Evolutionary conservation across 108 stramenopile species (phyloP), one percentile per base, ranked within the genome.

Genomic region (Nitzschia sp.): DNA sequence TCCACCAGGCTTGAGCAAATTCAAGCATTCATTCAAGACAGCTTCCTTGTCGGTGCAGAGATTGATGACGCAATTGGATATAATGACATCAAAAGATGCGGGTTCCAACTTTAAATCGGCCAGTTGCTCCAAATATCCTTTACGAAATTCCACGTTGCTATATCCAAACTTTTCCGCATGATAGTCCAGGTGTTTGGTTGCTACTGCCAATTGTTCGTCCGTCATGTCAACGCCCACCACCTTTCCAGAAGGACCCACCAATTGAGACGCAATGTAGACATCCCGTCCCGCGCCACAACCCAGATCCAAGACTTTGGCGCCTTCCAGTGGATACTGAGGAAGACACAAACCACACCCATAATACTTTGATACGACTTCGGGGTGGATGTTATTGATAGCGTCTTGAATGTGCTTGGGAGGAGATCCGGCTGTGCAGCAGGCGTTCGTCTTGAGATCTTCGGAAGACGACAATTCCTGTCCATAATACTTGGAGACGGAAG

Each of bases 181-280:
- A 66, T 85, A 96, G 3, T 78, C 69, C 59, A 89, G 66, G 46
- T 89, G 85, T 25, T 85, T 85, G 30, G 56, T 82, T 17, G 98
- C 98, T 15, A 94, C 92, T 11, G 91, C 83, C 51, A 98, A 78
- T 77, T 97, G 97, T 82, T 95, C 98, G 36, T 82, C 76, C 26
- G 98, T 98, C 98, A 98, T 98, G 71, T 98, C 98, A n/a, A 98
- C 97, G 6, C 98, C 98, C 49, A 96, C 89, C 13, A 98, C 98
- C 31, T 64, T 71, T 1, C 98, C 98, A 8, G 70, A 77, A 1
- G 82, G 49, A 2, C 98, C 98, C 0, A 97, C 97, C 49, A 97
- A 76, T 67, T 97, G 95, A 49, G 90, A 82, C 32, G 92, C 93
- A 64, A 96, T 83, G 84, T 94, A 98, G 47, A 95, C 96, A 75